These are phyloP conservation scores for Sutorius eximius DNA, from an alignment of 1,284 basidiomycete species.

Conservation along the genomic window DNA sequence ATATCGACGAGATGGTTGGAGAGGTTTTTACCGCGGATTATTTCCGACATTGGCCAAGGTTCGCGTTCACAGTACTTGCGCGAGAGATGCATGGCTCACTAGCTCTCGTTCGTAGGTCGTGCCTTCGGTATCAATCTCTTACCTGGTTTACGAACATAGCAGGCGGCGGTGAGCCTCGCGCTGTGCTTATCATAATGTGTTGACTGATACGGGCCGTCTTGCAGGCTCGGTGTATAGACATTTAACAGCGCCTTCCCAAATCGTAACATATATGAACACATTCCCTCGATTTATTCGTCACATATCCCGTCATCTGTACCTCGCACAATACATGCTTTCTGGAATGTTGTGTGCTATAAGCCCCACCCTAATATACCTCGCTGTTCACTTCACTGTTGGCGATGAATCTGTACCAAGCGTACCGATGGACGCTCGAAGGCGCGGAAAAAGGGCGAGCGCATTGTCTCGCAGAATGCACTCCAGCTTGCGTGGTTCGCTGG, in stretches of 20 bases:
- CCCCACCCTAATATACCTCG: not conserved
- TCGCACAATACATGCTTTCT: slow-evolving; percentile 24
- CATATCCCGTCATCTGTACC: slow-evolving; percentile 32
- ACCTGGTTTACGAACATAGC: slow-evolving; percentile 85
- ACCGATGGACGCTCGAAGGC: slow-evolving; percentile 17
- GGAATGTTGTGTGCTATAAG: slow-evolving; percentile 11
- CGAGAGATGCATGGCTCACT: slow-evolving; percentile 11
- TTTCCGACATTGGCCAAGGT: slow-evolving; percentile 91
- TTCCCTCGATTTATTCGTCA: slow-evolving; percentile 25
- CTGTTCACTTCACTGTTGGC: not conserved
- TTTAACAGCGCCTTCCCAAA: slow-evolving; percentile 8
- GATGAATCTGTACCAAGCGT: not conserved
- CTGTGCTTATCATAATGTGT: not conserved
- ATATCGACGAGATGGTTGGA: slow-evolving; percentile 84
- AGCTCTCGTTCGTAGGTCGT: slow-evolving; percentile 61
- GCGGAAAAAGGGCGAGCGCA: slow-evolving; percentile 49
- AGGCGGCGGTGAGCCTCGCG: slow-evolving; percentile 64
- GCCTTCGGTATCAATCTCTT: slow-evolving; percentile 92
- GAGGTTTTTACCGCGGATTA: slow-evolving; percentile 93
- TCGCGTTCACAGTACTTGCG: not conserved
- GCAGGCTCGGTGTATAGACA: slow-evolving; percentile 49
- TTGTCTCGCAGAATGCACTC: slow-evolving; percentile 46
- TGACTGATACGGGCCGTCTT: slow-evolving; percentile 12
- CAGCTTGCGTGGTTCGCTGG: slow-evolving; percentile 36
- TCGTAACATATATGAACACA: slow-evolving; percentile 30